Evolutionary conservation across 2,329 filamentous ascomycete species (phyloP).

Genomic region (Cordyceps fumosorosea): DNA sequence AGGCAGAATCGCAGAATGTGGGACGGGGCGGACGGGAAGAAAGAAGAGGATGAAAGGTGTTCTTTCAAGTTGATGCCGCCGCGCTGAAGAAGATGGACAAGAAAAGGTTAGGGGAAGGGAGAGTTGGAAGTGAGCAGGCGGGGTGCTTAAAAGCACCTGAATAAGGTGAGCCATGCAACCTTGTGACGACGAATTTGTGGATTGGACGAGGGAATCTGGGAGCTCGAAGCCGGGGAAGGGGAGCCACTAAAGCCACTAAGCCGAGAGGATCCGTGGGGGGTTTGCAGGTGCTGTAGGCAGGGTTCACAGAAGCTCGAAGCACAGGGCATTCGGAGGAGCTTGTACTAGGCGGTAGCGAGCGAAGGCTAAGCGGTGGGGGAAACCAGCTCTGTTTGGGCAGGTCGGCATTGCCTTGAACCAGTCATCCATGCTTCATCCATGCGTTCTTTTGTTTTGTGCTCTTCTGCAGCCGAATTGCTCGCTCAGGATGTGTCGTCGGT

Average conservation of each 20-base stretch:
- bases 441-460: too few species aligned
- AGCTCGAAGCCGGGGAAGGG: slow-evolving; percentile 3
- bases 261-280: neutral
- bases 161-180: slow-evolving; percentile 2
- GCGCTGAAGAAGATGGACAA: neutral
- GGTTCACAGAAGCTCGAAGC: too few species aligned
- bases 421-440: neutral
- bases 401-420: neutral
- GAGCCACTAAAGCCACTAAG: neutral
- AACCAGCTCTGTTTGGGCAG: neutral
- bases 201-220: neutral
- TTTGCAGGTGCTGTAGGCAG: neutral
- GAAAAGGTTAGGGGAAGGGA: neutral
- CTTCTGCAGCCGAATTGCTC: neutral
- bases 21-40: too few species aligned
- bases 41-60: neutral
- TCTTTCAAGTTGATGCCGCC: neutral
- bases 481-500: neutral
- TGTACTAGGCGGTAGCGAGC: too few species aligned
- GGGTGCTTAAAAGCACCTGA: neutral
- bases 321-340: neutral
- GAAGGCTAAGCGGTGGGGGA: neutral
- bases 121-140: neutral
- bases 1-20: neutral
- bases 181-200: slow-evolving; percentile 5